Evolutionary conservation across 768 basidiomycete species (phyloP), one percentile per base, ranked within the genome.

Genomic region (Strobilomyces dryophilus): DNA sequence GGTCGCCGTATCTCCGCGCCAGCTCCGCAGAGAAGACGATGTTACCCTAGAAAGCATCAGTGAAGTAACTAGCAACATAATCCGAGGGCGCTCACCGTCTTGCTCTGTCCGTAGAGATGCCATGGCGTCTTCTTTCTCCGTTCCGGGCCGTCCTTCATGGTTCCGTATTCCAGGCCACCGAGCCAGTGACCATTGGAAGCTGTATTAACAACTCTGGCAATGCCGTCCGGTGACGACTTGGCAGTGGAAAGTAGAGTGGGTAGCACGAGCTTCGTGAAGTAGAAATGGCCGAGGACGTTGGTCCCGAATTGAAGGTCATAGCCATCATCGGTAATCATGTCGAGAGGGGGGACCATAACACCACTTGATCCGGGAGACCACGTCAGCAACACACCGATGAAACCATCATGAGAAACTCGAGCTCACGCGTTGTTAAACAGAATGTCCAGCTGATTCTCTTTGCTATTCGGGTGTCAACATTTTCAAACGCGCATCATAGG

Each of bases 341-440:
- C 66, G 0, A 67, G 47, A 0, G 72, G 69, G 3, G 64, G 51
- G 2, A 4, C 40, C 68, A 70, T 68, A 2, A 71, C 67, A 4
- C 69, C 72, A 1, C 71, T 74, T 24, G 49, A 32, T 27, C 31
- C 44, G 15, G 17, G 29, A 17, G 24, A 26, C 4, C 0, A 5
- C 17, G 34, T 63, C 14, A 24, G 24, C 4, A 24, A 24, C 9
- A 24, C 2, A 27, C 1, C n/a, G 51, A 12, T 24, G 24, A 21
- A 17, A 24, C 1, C 4, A 81, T 32, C 31, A 9, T 8, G 9
- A 0, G 5, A 6, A 32, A 32, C 10, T 8, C 10, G 21, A 26
- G 43, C 79, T 49, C 45, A 79, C 78, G 72, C 79, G 42, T 76
- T 81, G 53, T 80, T 80, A 64, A 77, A 74, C 7, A 83, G 65